Conservation (phyloP, 2,329 filamentous ascomycete species). For the Penicillium carneum region DNA sequence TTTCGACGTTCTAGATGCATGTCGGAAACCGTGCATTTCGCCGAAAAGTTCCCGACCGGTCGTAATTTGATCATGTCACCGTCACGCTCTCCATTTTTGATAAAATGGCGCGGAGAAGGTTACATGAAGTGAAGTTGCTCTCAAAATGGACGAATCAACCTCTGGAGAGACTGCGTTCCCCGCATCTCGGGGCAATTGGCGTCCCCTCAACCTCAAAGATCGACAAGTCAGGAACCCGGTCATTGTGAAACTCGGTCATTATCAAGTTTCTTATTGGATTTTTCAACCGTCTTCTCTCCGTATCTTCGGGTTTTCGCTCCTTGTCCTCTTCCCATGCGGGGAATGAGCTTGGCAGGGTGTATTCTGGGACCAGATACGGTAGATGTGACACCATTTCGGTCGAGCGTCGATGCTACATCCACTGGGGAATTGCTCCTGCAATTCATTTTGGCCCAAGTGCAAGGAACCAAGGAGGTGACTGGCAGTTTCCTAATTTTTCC, state of each 20-base stretch:
- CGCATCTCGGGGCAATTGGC: constrained; percentile 26
- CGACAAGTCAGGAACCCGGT: constrained; percentile 19
- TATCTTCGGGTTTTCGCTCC: constrained; percentile 11
- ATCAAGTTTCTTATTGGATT: neutral
- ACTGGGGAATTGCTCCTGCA: constrained; percentile 1
- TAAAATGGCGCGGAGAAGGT: constrained; percentile 12
- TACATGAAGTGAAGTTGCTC: constrained; percentile 5
- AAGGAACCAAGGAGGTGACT: neutral
- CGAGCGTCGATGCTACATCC: constrained; percentile 14
- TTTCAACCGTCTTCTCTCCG: constrained; percentile 12
- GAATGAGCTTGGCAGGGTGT: constrained; percentile 4
- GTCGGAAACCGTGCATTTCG: neutral
- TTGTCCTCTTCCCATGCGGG: neutral
- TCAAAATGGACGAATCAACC: constrained; percentile 20
- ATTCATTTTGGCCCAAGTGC: constrained; percentile 5
- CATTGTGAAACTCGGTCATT: neutral
- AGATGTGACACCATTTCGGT: constrained; percentile 21
- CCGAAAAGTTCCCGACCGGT: neutral
- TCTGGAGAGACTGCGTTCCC: constrained; percentile 24
- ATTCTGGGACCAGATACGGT: neutral
- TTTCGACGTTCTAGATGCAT: neutral
- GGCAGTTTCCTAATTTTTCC: constrained; percentile 5
- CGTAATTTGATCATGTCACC: constrained; percentile 4
- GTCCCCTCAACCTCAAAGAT: constrained; percentile 27
- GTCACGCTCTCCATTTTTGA: neutral